Base-by-base conservation (phyloP, 768 basidiomycete species). In the Hericium alpestre region DNA sequence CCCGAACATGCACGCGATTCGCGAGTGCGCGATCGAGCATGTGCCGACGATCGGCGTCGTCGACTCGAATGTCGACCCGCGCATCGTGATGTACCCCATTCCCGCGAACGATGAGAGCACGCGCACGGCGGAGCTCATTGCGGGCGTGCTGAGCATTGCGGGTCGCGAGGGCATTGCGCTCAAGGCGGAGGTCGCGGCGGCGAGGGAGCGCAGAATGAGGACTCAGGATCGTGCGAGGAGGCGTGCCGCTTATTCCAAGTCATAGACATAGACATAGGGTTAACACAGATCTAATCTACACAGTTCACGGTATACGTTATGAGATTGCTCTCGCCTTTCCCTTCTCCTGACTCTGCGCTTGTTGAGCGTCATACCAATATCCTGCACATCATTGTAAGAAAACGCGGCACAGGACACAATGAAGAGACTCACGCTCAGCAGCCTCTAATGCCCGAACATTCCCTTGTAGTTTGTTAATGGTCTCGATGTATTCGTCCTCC, bases 41-140 rank as follows among this genome's bases (percentile, higher is more conserved):
- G 81, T 98, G 56, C 96, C 96, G 0, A 98, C 96, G 1, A 84
- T 98, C 58, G 96, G 87, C 38, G 84, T 98, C 58, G 82, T 94
- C 55, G 96, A 99, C 71, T 91, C 93, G 20, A 93, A 99, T 67
- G 88, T 84, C 46, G 96, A 99, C 72, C 96, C 96, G 5, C 84
- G 96, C 23, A 78, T 93, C 40, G 94, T 99, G 60, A 96, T 97
- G 80, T 98, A 96, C 70, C 88, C 96, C 46, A 97, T 99, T 66
- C 94, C 93, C 0, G 93, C 91, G n/a, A 99, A 98, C 70, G 92
- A 95, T 72, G 96, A 99, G 72, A 92, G 83, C 66, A 79, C 86
- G 10, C 81, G 93, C 49, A 87, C 93, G 15, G 91, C 92, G 47
- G 95, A 98, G 65, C 74, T 99, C 43, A 80, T 99, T 57, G 83